Percentiles rank a stretch among this genome's conserved stretches.
phyloP scores from a whole-genome alignment of 192 early-diverging fungal genomes.

The Cetraspora pellucida region DNA sequence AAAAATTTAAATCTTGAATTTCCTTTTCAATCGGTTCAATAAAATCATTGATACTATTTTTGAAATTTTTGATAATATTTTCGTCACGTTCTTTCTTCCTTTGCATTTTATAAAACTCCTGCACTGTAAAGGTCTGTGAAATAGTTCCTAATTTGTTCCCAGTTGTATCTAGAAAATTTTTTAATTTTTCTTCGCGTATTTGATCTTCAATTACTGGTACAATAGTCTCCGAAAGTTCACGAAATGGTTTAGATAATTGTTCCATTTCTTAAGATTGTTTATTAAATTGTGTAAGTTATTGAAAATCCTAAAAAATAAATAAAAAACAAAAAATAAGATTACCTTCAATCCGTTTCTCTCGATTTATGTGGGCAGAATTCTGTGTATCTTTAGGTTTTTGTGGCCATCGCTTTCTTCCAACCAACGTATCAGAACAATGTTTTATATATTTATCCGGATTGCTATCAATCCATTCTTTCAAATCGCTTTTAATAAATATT shows the following conservation, averaged over 20 bases:
- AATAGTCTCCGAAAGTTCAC: not conserved
- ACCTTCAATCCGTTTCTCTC: not conserved
- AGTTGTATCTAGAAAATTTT: not conserved
- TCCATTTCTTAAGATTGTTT: not conserved
- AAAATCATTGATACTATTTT: not conserved
- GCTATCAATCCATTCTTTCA: conserved; percentile 14
- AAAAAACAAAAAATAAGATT: not conserved
- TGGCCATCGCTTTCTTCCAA: not conserved
- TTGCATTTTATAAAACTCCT: not conserved
- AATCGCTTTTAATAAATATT: not conserved
- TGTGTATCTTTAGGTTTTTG: not conserved
- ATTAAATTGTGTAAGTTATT: not conserved
- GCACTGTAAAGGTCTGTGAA: not conserved
- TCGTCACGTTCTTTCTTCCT: no score
- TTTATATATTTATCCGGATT: conserved; percentile 18
- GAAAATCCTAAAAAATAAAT: not conserved
- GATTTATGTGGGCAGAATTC: not conserved
- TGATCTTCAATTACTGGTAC: not conserved
- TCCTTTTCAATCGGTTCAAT: not conserved
- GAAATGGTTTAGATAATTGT: conserved; percentile 1
- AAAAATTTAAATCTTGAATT: not conserved
- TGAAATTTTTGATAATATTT: not conserved
- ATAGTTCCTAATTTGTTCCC: no score
- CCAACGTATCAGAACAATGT: not conserved
- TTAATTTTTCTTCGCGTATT: not conserved